Percentiles rank a stretch among this genome's conserved stretches.
phyloP scores from a whole-genome alignment of 352 stramenopile species.

The Aphanomyces stellatus region DNA sequence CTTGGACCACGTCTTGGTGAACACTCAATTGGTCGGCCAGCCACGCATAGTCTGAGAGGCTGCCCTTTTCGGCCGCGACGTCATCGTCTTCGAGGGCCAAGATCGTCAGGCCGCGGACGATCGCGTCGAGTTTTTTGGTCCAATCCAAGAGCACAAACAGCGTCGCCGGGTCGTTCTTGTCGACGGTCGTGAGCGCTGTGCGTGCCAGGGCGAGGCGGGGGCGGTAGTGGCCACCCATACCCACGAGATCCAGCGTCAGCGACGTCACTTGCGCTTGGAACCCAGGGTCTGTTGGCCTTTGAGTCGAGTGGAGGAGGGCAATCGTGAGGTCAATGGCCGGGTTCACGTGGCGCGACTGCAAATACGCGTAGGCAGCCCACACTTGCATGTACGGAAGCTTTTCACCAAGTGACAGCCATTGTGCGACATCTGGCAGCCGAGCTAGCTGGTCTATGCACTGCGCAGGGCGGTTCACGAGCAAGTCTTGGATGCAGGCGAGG shows the following conservation, averaged over 20 bases:
- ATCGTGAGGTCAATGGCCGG: neutral
- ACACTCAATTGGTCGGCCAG: constrained; percentile 6
- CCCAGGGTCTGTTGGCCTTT: neutral
- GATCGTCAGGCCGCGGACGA: neutral
- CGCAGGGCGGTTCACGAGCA: neutral
- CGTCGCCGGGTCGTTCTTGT: neutral
- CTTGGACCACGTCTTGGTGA: neutral
- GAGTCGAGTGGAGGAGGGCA: neutral
- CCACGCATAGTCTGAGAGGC: neutral
- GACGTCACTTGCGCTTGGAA: neutral
- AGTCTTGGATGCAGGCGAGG: neutral
- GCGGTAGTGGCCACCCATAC: neutral
- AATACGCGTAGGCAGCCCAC: constrained; percentile 9
- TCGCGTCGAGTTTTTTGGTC: constrained; percentile 6
- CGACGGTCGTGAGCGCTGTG: neutral
- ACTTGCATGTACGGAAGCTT: neutral
- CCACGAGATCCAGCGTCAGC: neutral
- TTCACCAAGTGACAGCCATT: neutral
- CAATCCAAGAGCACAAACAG: neutral
- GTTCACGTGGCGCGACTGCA: neutral
- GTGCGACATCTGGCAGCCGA: neutral
- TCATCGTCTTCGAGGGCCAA: neutral
- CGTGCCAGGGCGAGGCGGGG: neutral
- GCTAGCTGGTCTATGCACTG: neutral
- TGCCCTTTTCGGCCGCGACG: neutral